Evolutionary conservation across 108 stramenopile genomes (phyloP).

Genomic region (Fragilariopsis cylindrus): DNA sequence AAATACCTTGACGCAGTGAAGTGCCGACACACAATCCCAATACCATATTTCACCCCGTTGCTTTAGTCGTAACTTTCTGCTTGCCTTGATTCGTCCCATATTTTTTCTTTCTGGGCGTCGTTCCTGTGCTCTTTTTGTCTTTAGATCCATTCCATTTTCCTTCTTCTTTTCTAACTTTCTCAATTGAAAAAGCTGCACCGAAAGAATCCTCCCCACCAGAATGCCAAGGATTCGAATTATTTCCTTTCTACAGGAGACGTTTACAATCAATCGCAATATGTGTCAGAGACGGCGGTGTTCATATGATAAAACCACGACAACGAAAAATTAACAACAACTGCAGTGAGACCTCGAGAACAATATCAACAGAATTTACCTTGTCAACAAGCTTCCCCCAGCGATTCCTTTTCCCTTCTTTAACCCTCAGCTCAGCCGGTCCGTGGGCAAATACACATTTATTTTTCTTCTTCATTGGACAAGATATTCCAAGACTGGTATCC

Average conservation of each 20-base stretch:
- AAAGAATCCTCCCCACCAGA: constrained; percentile 94
- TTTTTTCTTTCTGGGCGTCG: not conserved
- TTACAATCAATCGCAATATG: not conserved
- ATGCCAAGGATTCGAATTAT: constrained; percentile 75
- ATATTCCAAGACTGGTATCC: constrained; percentile 74
- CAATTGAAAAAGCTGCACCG: constrained; percentile 76
- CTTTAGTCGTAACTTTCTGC: not conserved
- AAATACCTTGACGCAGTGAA: too few species aligned
- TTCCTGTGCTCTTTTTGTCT: constrained; percentile 4
- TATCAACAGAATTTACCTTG: constrained; percentile 17
- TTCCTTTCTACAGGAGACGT: constrained; percentile 40
- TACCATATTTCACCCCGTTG: not conserved
- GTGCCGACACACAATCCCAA: not conserved
- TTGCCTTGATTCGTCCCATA: constrained; percentile 3
- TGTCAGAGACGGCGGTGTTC: not conserved
- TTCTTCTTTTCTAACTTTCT: constrained; percentile 71
- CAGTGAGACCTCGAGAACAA: not conserved
- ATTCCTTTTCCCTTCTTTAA: constrained; percentile 88
- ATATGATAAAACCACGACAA: not conserved
- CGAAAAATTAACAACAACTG: not conserved
- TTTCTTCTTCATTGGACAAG: constrained; percentile 89
- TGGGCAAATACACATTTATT: constrained; percentile 96
- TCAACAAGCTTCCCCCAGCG: constrained; percentile 92
- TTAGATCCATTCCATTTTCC: constrained; percentile 73
- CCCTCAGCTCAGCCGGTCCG: constrained; percentile 91